These are phyloP conservation scores for Trichoderma virens DNA, from an alignment of 495 filamentous ascomycete genomes.

Conservation along the genomic window DNA sequence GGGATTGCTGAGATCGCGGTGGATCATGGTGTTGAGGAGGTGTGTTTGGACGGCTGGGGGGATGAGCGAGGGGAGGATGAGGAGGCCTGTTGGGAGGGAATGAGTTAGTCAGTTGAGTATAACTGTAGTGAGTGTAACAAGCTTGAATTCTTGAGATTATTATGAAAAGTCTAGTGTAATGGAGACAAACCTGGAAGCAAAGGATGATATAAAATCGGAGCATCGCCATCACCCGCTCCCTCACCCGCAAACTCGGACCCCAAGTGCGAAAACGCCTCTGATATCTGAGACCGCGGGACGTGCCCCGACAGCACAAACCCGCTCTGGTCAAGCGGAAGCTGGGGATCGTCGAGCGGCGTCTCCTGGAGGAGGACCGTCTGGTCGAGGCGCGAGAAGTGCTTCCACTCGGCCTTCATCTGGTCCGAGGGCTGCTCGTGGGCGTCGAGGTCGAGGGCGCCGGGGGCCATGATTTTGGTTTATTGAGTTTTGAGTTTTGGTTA, in stretches of 20 bases:
- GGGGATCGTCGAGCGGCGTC: constrained; percentile 37
- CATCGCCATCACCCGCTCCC: constrained; percentile 28
- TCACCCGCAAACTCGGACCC: constrained; percentile 17
- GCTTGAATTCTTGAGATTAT: not conserved
- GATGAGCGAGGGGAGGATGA: constrained; percentile 65
- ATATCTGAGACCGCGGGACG: constrained; percentile 29
- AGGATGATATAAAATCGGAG: constrained; percentile 41
- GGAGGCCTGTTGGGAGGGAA: constrained; percentile 50
- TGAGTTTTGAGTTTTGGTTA: not conserved
- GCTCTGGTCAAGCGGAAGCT: constrained; percentile 17
- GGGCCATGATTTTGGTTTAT: not conserved
- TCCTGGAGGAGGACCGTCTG: constrained; percentile 29
- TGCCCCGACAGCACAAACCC: constrained; percentile 26
- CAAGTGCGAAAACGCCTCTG: constrained; percentile 30
- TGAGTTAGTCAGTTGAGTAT: not conserved
- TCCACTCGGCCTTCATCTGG: constrained; percentile 54
- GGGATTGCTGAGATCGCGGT: constrained; percentile 70
- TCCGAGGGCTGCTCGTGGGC: constrained; percentile 65
- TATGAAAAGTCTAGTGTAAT: no score
- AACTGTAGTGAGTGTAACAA: not conserved
- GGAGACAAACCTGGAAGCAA: constrained; percentile 31
- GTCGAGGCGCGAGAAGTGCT: constrained; percentile 39
- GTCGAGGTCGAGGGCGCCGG: constrained; percentile 41
- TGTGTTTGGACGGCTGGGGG: constrained; percentile 57
- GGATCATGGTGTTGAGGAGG: constrained; percentile 62